These are phyloP conservation scores for Zymoseptoria crescenta DNA, from an alignment of 2,329 filamentous ascomycete species.

Conservation along the genomic window DNA sequence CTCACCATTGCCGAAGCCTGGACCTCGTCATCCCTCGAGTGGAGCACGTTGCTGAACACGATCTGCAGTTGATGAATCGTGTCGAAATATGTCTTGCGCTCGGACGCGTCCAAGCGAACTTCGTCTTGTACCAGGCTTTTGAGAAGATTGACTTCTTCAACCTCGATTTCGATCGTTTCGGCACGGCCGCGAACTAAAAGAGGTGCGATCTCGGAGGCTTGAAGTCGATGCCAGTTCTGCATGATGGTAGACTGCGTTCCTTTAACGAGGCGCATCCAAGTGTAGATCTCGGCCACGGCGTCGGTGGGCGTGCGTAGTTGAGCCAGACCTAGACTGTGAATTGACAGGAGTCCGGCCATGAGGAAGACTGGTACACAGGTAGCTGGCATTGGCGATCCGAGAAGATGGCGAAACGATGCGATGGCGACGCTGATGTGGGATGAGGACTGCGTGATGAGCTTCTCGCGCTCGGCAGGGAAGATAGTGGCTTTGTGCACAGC, in stretches of 20 bases:
- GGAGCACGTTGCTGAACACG: conserved; percentile 6
- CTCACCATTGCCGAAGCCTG: neutral
- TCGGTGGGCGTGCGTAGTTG: conserved; percentile 9
- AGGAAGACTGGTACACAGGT: conserved; percentile 10
- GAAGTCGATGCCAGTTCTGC: conserved; percentile 8
- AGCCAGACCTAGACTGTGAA: conserved; percentile 9
- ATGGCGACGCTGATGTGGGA: conserved; percentile 11
- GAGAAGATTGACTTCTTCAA: conserved; percentile 6
- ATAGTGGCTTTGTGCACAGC: conserved; percentile 15
- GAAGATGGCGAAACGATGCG: conserved; percentile 2
- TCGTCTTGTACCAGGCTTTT: conserved; percentile 1
- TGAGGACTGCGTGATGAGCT: conserved; percentile 7
- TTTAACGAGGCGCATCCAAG: conserved; percentile 11
- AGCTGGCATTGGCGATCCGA: conserved; percentile 7
- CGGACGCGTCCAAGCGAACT: neutral
- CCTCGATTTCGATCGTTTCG: neutral
- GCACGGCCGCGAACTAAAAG: conserved; percentile 1
- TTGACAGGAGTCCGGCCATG: conserved; percentile 6
- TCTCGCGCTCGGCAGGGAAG: conserved; percentile 8
- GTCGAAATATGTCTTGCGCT: conserved; percentile 1
- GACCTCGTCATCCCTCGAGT: neutral
- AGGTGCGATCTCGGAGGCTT: conserved; percentile 10
- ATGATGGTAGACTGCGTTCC: conserved; percentile 6
- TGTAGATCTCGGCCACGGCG: conserved; percentile 6
- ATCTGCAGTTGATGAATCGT: conserved; percentile 9